These are phyloP conservation scores for Tanacetum coccineum DNA, from an alignment of 129 eudicot species.

Conservation along the genomic window DNA sequence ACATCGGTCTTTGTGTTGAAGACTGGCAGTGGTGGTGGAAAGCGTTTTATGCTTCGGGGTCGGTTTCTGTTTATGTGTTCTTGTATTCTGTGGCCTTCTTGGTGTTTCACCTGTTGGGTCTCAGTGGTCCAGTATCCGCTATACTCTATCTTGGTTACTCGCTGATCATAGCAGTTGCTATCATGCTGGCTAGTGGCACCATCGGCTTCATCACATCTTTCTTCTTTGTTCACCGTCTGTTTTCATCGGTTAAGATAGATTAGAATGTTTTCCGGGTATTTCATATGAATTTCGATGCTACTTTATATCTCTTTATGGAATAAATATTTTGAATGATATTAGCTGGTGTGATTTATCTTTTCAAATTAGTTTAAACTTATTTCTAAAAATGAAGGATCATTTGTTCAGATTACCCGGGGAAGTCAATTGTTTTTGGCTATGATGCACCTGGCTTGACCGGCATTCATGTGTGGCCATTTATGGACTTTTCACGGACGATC, in stretches of 20 bases:
- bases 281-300: no score
- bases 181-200: slow-evolving; percentile 56
- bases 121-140: slow-evolving; percentile 56
- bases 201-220: slow-evolving; percentile 60
- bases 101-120: slow-evolving; percentile 50
- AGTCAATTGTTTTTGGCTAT: neutral
- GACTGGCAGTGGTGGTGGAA: slow-evolving; percentile 85
- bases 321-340: no score
- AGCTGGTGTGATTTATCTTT: no score
- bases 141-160: slow-evolving; percentile 58
- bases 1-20: slow-evolving; percentile 63
- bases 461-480: neutral
- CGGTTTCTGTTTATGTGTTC: slow-evolving; percentile 57
- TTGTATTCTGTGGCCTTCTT: slow-evolving; percentile 55
- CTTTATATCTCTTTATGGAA: no score
- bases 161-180: slow-evolving; percentile 56
- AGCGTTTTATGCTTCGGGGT: slow-evolving; percentile 61
- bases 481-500: neutral
- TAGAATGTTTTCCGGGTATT: slow-evolving; percentile 14
- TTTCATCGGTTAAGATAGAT: slow-evolving; percentile 60
- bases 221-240: slow-evolving; percentile 61
- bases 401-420: neutral
- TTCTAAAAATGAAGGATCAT: no score
- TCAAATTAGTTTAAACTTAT: no score
- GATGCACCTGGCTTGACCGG: neutral